Evolutionary conservation across 192 early-diverging fungal species (phyloP), one percentile per base, ranked within the genome.

Genomic region (Neocallimastix lanati): DNA sequence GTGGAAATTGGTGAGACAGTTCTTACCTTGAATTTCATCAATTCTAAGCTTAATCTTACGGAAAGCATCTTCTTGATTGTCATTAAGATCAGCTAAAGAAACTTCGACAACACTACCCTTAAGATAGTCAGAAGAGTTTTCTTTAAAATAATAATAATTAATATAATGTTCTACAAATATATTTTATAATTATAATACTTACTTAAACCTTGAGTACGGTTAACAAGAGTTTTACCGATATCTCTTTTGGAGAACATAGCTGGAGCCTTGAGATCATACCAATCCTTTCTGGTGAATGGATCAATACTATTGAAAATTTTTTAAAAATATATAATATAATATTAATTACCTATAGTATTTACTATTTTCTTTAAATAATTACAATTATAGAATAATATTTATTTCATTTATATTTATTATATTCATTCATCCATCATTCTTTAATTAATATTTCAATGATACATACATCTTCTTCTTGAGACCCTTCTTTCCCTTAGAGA

Each of bases 1-100:
- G 92, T 98, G 92, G 92, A 99, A 99, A 93, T 96, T 96, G 93
- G 98, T 99, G 80, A 99, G 92, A 90, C 94, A 94, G 94, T 96
- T 98, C 89, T 94, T 95, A 84, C 98, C 98, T 82, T 93, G 91
- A 85, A 99, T 92, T 87, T 99, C 96, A 87, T 98, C 94, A 83
- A 98, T 92, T 84, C 92, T 90, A 82, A 99, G 93, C 90, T 95
- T 93, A 87, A 99, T 88, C 93, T 99, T 99, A 85, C 98, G 92
- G 94, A 94, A 99, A 78, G 92, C 85, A 85, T 95, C 92, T 82
- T 96, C 93, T 83, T 83, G 84, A 88, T 91, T 91, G 84, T 93
- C 93, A 92, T 92, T 93, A 81, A 99, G 91, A 86, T 99, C 98
- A 82, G 92, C 96, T 80, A 99, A 93, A 77, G 96, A 98, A 79